Evolutionary conservation across 2,329 filamentous ascomycete species (phyloP), one percentile per base, ranked within the genome.

Genomic region (Hymenoscyphus albidus): DNA sequence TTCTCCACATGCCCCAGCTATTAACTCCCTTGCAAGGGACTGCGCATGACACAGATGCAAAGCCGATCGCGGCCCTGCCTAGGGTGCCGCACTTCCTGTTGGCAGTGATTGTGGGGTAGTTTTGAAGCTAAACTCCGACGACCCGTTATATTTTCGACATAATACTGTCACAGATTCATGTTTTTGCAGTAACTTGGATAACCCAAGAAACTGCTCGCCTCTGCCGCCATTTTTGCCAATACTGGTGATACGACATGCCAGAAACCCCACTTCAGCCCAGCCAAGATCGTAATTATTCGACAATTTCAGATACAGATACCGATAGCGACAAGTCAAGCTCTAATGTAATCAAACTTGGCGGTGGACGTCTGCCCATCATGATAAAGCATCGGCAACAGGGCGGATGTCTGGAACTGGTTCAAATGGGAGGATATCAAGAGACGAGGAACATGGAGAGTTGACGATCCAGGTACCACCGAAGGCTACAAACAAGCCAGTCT

Each of bases 401-500:
- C n/a, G 44, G 44, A 51, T 5, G 7, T 22, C 44, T 18, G 5
- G 10, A 51, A 16, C 27, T 51, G 44, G 18, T n/a, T 51, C 5
- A 51, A 18, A 51, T 18, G 22, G 44, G 2, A 51, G 44, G n/a
- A 51, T 9, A 7, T 51, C 44, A 22, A 27, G 44, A 51, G 44
- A 51, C 18, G 44, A 51, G 44, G 44, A 51, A 51, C 2, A 12
- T 51, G 44, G 44, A 51, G 44, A 22, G 5, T 51, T 51, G n/a
- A 51, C 44, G 3, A 22, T 51, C 7, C 3, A 51, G 13, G n/a
- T 51, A 10, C 66, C 67, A 2, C 58, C 63, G 55, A 66, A 18
- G 18, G 54, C 62, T 14, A 48, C 69, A 60, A 68, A 71, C 58
- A 68, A 73, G 63, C 65, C 81, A 0, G 83, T 90, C 27, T 84